Evolutionary conservation across 164 flowering plant species (phyloP).

Genomic region (Liriodendron chinense): DNA sequence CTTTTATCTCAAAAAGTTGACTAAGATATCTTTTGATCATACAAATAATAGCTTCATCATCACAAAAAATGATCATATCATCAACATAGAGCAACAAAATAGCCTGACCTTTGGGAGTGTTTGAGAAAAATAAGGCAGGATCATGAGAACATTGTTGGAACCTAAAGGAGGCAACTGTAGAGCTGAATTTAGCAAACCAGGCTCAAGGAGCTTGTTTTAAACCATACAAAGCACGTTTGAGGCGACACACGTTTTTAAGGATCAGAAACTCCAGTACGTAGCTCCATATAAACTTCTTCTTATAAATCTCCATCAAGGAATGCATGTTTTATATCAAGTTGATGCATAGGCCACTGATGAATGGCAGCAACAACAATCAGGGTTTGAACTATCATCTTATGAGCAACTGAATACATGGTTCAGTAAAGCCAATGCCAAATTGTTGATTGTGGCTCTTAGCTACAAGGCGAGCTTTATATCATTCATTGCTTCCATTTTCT

Average conservation of each 20-base stretch:
- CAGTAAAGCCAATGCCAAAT: neutral
- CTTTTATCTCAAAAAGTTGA: too few relatives aligned
- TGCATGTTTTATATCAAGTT: constrained; percentile 2
- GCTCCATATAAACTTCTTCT: neutral
- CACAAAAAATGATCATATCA: neutral
- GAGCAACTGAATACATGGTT: neutral
- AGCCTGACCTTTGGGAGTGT: neutral
- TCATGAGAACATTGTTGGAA: neutral
- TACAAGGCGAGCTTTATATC: too few relatives aligned
- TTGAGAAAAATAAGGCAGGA: neutral
- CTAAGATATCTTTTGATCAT: too few relatives aligned
- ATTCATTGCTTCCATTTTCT: too few relatives aligned
- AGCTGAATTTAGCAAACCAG: neutral
- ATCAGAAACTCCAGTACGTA: neutral
- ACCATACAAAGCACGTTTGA: neutral
- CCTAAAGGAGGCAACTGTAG: neutral
- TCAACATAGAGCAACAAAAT: neutral
- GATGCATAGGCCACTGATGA: neutral
- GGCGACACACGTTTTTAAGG: neutral
- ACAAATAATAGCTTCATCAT: too few relatives aligned
- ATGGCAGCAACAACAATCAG: neutral
- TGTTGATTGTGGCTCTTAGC: neutral
- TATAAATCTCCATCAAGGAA: neutral
- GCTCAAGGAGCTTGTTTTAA: neutral
- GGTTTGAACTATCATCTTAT: neutral